These are phyloP conservation scores for Globisporangium perplexum DNA, from an alignment of 352 stramenopile genomes.

Conservation along the genomic window DNA sequence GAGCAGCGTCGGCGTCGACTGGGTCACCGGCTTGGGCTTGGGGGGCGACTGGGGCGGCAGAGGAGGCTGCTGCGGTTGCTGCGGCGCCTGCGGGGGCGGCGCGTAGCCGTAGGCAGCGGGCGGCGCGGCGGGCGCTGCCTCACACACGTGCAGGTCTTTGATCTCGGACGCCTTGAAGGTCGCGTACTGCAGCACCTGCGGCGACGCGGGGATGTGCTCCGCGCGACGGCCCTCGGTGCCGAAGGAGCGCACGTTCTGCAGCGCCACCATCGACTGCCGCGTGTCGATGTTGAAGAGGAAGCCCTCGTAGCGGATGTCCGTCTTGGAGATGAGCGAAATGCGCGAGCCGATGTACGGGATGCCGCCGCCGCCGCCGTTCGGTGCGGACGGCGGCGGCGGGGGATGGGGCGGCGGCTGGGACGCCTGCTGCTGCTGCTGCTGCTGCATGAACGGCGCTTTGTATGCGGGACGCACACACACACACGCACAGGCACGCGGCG, in stretches of 20 bases:
- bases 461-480: neutral
- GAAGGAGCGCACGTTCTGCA: slow-evolving; percentile 79
- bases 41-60: slow-evolving; percentile 12
- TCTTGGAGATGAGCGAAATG: slow-evolving; percentile 85
- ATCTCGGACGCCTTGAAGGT: slow-evolving; percentile 84
- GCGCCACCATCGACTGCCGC: slow-evolving; percentile 71
- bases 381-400: neutral
- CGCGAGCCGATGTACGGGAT: slow-evolving; percentile 82
- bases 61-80: slow-evolving; percentile 10
- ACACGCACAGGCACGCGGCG: no score
- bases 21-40: slow-evolving; percentile 10
- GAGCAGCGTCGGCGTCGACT: slow-evolving; percentile 34
- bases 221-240: slow-evolving; percentile 73
- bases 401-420: slow-evolving; percentile 12
- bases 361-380: slow-evolving; percentile 20
- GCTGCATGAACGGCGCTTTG: neutral
- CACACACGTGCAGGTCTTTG: slow-evolving; percentile 82
- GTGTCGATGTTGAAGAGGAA: slow-evolving; percentile 87
- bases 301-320: slow-evolving; percentile 83
- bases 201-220: slow-evolving; percentile 69
- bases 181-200: slow-evolving; percentile 69
- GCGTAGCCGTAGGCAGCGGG: slow-evolving; percentile 11
- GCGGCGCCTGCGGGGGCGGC: slow-evolving; percentile 10
- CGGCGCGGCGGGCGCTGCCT: slow-evolving; percentile 41
- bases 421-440: neutral